Evolutionary conservation across 352 stramenopile genomes (phyloP).

Genomic region (Globisporangium irregulare): DNA sequence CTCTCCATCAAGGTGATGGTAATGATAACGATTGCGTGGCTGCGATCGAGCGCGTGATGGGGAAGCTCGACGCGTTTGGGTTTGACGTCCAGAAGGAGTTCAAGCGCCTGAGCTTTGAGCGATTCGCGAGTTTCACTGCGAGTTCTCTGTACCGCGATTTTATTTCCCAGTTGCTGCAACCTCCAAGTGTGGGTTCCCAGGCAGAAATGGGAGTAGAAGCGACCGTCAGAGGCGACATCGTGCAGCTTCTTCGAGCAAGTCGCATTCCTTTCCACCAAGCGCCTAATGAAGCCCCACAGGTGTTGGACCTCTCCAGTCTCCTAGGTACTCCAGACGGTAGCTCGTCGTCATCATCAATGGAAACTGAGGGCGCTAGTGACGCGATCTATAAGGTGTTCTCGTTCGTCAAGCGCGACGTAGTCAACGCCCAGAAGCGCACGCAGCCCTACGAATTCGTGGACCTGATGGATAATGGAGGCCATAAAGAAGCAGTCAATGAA

Average conservation of each 20-base stretch:
- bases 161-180: slow-evolving; percentile 12
- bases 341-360: neutral
- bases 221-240: slow-evolving; percentile 25
- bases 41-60: slow-evolving; percentile 19
- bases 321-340: neutral
- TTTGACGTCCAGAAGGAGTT: slow-evolving; percentile 42
- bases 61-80: slow-evolving; percentile 36
- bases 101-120: slow-evolving; percentile 41
- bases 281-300: slow-evolving; percentile 20
- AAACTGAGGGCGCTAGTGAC: slow-evolving; percentile 13
- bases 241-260: slow-evolving; percentile 38
- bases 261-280: slow-evolving; percentile 61
- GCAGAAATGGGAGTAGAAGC: neutral
- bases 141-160: slow-evolving; percentile 52
- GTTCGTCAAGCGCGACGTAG: slow-evolving; percentile 15
- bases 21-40: slow-evolving; percentile 2
- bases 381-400: slow-evolving; percentile 26
- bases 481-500: neutral
- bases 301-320: slow-evolving; percentile 16
- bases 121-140: slow-evolving; percentile 44
- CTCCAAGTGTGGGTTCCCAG: neutral
- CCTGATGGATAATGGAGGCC: neutral
- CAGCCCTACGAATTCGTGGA: slow-evolving; percentile 9
- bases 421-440: neutral
- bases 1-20: slow-evolving; percentile 7